Evolutionary conservation across 495 filamentous ascomycete species (phyloP), one percentile per base, ranked within the genome.

Genomic region (Letharia columbiana): DNA sequence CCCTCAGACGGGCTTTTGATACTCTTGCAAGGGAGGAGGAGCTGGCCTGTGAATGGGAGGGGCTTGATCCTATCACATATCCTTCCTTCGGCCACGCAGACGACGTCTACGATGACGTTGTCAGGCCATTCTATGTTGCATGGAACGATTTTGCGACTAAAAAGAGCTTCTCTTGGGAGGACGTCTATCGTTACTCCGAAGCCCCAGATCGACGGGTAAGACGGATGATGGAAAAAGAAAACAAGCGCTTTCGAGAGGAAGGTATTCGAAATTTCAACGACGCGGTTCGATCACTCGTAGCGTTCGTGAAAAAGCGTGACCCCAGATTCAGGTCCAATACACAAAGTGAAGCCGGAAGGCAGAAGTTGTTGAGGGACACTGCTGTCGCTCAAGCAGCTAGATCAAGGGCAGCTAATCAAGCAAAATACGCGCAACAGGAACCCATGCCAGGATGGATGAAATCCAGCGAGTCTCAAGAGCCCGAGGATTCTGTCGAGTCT

Each of bases 211-310:
- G 94, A 61, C 84, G 88, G 47, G 77, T 89, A 37, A 85, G 95
- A 67, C 82, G 95, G 60, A 70, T 91, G 66, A 94, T 98, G 86
- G 95, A 97, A 73, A 96, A 96, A 74, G 92, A 96, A 76, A 99
- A 99, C 75, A 90, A 86, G 69, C 87, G 86, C 54, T 76, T 89
- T n/a, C 82, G 94, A 65, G 91, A 96, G 12, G 89, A 90, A 47
- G 90, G 84, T 3, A 85, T 91, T 40, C 84, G 88, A 52, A 89
- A 96, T 65, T 98, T 93, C 77, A 98, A 96, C 76, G 91, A 96
- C 68, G 88, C 90, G 15, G 92, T 99, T n/a, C 75, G 86, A 57
- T 89, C 88, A 1, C 82, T 99, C 18, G 91, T 98, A 17, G 82
- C 86, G 15, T 97, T 98, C 75, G 88, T 92, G n/a, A 89, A 89